phyloP scores from a whole-genome alignment of 176 grass and related monocot species.

The Echinochloa phyllopogon region DNA sequence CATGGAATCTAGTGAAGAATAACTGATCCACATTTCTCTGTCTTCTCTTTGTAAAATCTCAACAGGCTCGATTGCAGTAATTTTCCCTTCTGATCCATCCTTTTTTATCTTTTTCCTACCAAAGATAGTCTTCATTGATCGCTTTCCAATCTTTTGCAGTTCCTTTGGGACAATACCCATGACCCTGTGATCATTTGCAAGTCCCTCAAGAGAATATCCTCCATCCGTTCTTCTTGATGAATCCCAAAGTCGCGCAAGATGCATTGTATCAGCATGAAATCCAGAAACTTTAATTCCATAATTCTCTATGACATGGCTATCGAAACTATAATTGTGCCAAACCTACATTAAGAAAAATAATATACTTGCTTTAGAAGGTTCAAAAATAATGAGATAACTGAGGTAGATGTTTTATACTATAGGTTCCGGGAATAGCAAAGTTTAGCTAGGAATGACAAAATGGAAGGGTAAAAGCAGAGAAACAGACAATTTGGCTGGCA shows the following conservation, averaged over 20 bases:
- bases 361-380: conserved; percentile 32
- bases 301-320: conserved; percentile 89
- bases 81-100: conserved; percentile 79
- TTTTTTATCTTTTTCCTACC: conserved; percentile 91
- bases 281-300: conserved; percentile 87
- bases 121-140: conserved; percentile 98
- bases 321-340: conserved; percentile 99
- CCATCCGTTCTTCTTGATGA: conserved; percentile 80
- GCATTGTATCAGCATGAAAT: conserved; percentile 99
- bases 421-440: conserved; percentile 21
- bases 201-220: conserved; percentile 98
- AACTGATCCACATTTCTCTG: conserved; percentile 73
- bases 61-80: conserved; percentile 59
- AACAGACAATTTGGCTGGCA: conserved; percentile 1
- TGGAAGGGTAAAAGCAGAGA: background rate
- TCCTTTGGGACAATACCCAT: conserved; percentile 64
- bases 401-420: background rate
- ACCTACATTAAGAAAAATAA: conserved; percentile 63
- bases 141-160: conserved; percentile 68
- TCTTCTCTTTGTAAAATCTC: conserved; percentile 90
- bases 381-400: conserved; percentile 23
- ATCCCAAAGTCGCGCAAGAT: conserved; percentile 93
- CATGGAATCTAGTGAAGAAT: conserved; percentile 93
- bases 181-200: conserved; percentile 77
- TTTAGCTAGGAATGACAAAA: background rate